phyloP scores from a whole-genome alignment of 2,329 filamentous ascomycete genomes.

The Chrysoporthe cubensis region DNA sequence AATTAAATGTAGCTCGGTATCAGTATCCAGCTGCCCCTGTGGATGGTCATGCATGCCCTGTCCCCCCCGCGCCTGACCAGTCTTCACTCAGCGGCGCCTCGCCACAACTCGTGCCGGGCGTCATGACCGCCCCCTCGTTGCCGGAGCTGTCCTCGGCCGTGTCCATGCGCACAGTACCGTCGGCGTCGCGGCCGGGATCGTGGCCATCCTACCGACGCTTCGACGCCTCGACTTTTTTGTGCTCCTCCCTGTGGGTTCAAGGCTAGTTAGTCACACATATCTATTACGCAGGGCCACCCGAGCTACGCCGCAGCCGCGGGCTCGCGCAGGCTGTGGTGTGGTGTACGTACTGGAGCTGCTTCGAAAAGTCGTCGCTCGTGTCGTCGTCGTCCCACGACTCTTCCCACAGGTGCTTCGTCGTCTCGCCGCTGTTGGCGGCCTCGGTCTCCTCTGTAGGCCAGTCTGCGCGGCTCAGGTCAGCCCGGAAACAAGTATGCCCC shows the following conservation, averaged over 20 bases:
- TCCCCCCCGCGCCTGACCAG: not conserved
- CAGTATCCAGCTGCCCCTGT: not conserved
- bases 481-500: no score
- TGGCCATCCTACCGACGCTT: slow-evolving; percentile 60
- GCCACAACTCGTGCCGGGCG: not conserved
- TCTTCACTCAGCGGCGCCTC: not conserved
- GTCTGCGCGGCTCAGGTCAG: slow-evolving; percentile 57
- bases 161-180: not conserved
- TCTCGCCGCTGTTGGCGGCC: slow-evolving; percentile 69
- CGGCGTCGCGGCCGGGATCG: not conserved
- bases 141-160: not conserved
- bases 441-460: slow-evolving; percentile 93
- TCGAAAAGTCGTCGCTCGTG: slow-evolving; percentile 93
- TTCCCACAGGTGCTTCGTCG: slow-evolving; percentile 86
- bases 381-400: slow-evolving; percentile 99
- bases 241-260: slow-evolving; percentile 68
- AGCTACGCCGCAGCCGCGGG: not conserved
- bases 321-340: not conserved
- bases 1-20: not conserved
- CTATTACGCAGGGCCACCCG: not conserved
- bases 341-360: slow-evolving; percentile 79
- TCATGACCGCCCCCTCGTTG: no score
- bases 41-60: not conserved
- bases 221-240: slow-evolving; percentile 87
- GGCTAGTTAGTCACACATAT: not conserved